phyloP scores from a whole-genome alignment of 768 basidiomycete species.

The Suillus fuscotomentosus region DNA sequence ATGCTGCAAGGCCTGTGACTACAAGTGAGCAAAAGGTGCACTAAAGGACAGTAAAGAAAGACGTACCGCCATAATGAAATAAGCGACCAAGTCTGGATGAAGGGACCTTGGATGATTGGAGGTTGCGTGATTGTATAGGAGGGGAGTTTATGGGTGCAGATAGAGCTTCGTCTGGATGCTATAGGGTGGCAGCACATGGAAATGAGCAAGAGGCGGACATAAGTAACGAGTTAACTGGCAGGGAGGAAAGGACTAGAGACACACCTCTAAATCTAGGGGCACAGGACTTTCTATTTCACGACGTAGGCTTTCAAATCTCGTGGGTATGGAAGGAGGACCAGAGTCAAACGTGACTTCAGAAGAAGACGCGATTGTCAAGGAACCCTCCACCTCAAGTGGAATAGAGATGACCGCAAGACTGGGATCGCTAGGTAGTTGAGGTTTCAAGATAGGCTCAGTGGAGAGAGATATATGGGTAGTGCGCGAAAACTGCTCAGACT shows the following conservation, averaged over 20 bases:
- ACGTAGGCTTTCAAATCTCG: background rate
- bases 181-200: background rate
- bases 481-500: background rate
- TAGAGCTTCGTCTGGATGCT: background rate
- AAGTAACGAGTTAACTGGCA: background rate
- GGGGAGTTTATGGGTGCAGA: slow-evolving; percentile 42
- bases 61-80: slow-evolving; percentile 90
- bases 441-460: background rate
- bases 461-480: background rate
- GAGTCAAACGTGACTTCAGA: background rate
- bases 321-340: background rate
- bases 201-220: background rate
- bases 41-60: background rate
- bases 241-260: background rate
- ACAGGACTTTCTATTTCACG: background rate
- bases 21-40: background rate
- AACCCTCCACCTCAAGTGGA: background rate
- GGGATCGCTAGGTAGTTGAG: background rate
- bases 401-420: background rate
- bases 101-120: slow-evolving; percentile 86
- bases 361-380: background rate
- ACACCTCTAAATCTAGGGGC: background rate
- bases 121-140: slow-evolving; percentile 32
- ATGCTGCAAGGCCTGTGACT: slow-evolving; percentile 81
- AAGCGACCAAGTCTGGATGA: slow-evolving; percentile 85